A percentile compares a stretch with the other conserved stretches of the same genome.
phyloP scores from a whole-genome alignment of 306 rosid genomes.

The Malus fusca region DNA sequence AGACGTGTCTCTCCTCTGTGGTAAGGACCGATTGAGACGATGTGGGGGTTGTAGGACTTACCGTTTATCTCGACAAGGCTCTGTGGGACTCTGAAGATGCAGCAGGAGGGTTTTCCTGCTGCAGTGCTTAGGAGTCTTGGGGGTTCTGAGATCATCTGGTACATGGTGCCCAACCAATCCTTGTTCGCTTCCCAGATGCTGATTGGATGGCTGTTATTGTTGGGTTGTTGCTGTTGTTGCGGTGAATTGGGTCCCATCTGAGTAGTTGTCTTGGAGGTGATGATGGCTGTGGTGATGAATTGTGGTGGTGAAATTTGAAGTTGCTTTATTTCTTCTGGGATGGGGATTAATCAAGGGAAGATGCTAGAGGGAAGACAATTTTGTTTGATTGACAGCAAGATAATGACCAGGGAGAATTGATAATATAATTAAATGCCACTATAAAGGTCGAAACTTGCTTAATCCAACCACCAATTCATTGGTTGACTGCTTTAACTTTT shows the following conservation, averaged over 20 bases:
- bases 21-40: constrained; percentile 67
- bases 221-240: constrained; percentile 1
- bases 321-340: neutral
- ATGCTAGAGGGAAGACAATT: neutral
- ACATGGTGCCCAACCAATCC: constrained; percentile 33
- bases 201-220: constrained; percentile 6
- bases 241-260: constrained; percentile 11
- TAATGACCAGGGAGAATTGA: neutral
- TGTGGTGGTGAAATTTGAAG: neutral
- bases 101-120: constrained; percentile 44
- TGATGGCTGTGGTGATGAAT: neutral
- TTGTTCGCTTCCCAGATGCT: constrained; percentile 19
- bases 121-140: constrained; percentile 40
- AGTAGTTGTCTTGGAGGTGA: neutral
- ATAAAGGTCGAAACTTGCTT: neutral
- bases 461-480: neutral
- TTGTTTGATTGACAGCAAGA: neutral
- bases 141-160: constrained; percentile 29
- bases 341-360: neutral
- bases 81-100: constrained; percentile 51
- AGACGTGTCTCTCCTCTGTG: constrained; percentile 31
- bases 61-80: constrained; percentile 38
- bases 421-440: neutral
- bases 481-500: too few species aligned
- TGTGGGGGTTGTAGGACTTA: constrained; percentile 47